A percentile compares a stretch with the other conserved stretches of the same genome.
Evolutionary conservation across 371 early-diverging fungal genomes (phyloP).

Genomic region (Mucor piriformis): DNA sequence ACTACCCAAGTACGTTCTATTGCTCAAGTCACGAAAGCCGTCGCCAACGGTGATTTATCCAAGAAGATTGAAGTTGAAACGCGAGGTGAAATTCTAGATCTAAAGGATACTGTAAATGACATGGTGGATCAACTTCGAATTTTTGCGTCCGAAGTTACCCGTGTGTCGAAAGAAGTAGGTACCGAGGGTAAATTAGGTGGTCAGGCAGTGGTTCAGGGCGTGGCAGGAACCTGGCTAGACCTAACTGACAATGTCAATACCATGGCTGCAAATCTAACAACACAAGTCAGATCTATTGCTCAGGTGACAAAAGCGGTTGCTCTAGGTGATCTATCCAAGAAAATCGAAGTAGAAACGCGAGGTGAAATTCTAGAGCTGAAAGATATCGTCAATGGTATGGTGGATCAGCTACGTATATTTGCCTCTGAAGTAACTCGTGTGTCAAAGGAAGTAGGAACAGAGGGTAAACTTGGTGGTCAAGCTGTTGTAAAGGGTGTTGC

Average conservation of each 20-base stretch:
- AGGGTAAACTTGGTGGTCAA: slow-evolving; percentile 56
- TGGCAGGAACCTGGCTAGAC: slow-evolving; percentile 52
- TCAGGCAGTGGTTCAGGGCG: slow-evolving; percentile 45
- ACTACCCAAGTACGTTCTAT: slow-evolving; percentile 59
- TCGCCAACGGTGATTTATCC: slow-evolving; percentile 33
- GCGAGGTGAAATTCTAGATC: slow-evolving; percentile 34
- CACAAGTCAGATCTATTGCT: slow-evolving; percentile 56
- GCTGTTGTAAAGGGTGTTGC: slow-evolving; percentile 42
- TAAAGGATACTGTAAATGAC: slow-evolving; percentile 38
- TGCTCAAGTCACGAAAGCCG: slow-evolving; percentile 37
- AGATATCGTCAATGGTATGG: slow-evolving; percentile 37
- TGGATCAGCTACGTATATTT: slow-evolving; percentile 45
- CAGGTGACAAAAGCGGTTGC: slow-evolving; percentile 38
- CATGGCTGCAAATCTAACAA: slow-evolving; percentile 59
- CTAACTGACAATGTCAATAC: slow-evolving; percentile 50
- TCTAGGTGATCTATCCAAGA: slow-evolving; percentile 34
- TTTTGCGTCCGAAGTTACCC: slow-evolving; percentile 52
- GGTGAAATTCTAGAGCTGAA: slow-evolving; percentile 41
- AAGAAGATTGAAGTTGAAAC: slow-evolving; percentile 41
- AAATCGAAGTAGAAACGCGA: slow-evolving; percentile 35
- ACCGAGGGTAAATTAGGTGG: slow-evolving; percentile 54
- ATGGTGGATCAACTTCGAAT: slow-evolving; percentile 46
- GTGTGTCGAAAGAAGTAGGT: slow-evolving; percentile 47
- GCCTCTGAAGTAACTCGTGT: slow-evolving; percentile 57
- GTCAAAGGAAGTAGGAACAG: slow-evolving; percentile 42